Base-by-base conservation (phyloP, 2,329 filamentous ascomycete genomes). In the Aspergillus pseudoglaucus region DNA sequence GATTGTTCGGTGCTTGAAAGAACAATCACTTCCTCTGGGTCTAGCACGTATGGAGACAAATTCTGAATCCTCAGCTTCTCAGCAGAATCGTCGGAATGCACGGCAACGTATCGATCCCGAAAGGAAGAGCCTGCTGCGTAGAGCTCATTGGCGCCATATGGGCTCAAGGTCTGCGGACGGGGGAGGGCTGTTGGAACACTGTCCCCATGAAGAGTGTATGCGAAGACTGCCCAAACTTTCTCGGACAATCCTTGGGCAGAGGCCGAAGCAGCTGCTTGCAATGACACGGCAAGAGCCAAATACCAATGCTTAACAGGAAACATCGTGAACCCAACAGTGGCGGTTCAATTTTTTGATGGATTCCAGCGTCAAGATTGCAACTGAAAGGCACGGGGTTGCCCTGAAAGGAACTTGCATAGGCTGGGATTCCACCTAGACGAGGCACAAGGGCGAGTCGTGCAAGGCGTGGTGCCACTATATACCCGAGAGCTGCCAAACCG, bases 201-300 rank as follows among this genome's bases (percentile, higher is more conserved):
- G 50, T 82, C 80, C 50, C 80, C 80, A 44, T 76, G 70, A 18
- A 75, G 66, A 32, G 76, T 74, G 56, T 78, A 80, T 47, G 77
- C 71, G 43, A 82, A 77, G 18, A 76, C 70, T 37, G 71, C 73
- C 67, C 72, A 72, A 15, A 74, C 59, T 42, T 64, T 66, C 45
- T 67, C 59, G 12, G 53, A 52, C 18, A 62, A 53, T 5, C 53
- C 59, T 47, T 67, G 57, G 10, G 64, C 60, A 17, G 49, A 53
- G 32, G 48, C 55, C 18, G 59, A 51, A 20, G 53, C 41, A 17
- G 54, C 35, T 3, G 48, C 38, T 17, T 57, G 47, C 15, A 60
- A 48, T 27, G 50, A 40, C 35, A 59, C 42, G 35, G 45, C 45
- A 30, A 58, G 37, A 22, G 53, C 42, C 35, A 48, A 20, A 12